Percentiles rank a stretch among this genome's conserved stretches.
phyloP scores from a whole-genome alignment of 495 filamentous ascomycete species.

The Chlorociboria aeruginascens region DNA sequence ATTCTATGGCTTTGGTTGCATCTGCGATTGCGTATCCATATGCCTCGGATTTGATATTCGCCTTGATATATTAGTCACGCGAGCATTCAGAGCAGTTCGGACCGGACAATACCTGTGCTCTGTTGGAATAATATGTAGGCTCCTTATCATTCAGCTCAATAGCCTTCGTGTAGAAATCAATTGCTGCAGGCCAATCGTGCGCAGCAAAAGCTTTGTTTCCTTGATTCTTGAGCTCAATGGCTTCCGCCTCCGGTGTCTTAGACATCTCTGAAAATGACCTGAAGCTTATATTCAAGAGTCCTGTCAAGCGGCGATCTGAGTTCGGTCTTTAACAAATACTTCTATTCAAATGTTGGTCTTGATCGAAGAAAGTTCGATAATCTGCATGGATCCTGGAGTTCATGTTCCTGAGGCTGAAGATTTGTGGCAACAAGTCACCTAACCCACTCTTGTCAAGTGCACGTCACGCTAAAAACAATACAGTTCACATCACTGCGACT shows the following conservation, averaged over 20 bases:
- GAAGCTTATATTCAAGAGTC: background rate
- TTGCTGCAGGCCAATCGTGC: constrained; percentile 77
- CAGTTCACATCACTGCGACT: too few species aligned
- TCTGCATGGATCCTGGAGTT: too few species aligned
- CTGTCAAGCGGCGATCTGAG: background rate
- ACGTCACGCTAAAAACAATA: too few species aligned
- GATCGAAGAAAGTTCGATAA: too few species aligned
- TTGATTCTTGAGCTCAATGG: constrained; percentile 75
- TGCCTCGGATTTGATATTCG: constrained; percentile 88
- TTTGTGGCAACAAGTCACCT: too few species aligned
- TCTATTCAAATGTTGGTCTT: background rate
- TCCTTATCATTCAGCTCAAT: constrained; percentile 78
- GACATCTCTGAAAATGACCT: too few species aligned
- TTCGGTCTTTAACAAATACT: background rate
- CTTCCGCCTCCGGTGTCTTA: constrained; percentile 39
- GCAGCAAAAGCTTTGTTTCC: constrained; percentile 85
- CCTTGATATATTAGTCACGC: constrained; percentile 45
- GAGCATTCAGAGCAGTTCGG: constrained; percentile 20
- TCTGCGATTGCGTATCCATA: constrained; percentile 89
- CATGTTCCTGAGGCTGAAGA: too few species aligned
- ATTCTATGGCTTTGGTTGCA: constrained; percentile 85
- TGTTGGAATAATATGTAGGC: constrained; percentile 83
- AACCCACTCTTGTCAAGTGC: too few species aligned
- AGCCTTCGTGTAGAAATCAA: constrained; percentile 80
- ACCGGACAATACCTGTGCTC: constrained; percentile 63